Conservation (phyloP, 768 basidiomycete genomes). For the Lactifluus volemus region DNA sequence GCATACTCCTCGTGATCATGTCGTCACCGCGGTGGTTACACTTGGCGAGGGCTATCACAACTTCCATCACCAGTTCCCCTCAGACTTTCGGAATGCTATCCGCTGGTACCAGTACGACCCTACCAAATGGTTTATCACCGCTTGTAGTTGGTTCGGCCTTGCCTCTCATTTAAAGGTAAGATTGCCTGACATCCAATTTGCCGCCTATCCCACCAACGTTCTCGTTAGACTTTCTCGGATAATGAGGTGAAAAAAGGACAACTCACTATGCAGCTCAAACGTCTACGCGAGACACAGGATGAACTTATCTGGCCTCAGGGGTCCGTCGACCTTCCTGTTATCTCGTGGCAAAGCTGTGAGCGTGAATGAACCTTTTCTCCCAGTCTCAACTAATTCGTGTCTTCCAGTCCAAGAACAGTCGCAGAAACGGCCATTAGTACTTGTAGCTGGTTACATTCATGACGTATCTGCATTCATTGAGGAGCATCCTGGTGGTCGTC, state of each 20-base stretch:
- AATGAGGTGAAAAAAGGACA: conserved; percentile 80
- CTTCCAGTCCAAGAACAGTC: conserved; percentile 67
- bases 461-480: conserved; percentile 79
- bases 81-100: conserved; percentile 96
- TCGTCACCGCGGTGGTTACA: conserved; percentile 82
- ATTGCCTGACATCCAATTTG: neutral
- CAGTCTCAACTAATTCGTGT: conserved; percentile 1
- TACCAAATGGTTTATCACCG: conserved; percentile 86
- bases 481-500: conserved; percentile 87
- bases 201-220: neutral
- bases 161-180: conserved; percentile 48
- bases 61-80: conserved; percentile 96
- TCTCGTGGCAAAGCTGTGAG: conserved; percentile 82
- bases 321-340: conserved; percentile 64
- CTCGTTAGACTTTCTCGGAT: conserved; percentile 43
- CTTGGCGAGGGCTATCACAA: conserved; percentile 98
- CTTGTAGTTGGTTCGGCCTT: conserved; percentile 47
- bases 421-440: conserved; percentile 69
- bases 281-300: conserved; percentile 71
- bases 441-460: conserved; percentile 89
- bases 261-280: conserved; percentile 90
- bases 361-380: conserved; percentile 10
- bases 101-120: conserved; percentile 92
- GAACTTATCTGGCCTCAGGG: conserved; percentile 72
- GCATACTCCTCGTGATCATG: conserved; percentile 84